These are phyloP conservation scores for Phytophthora idaei DNA, from an alignment of 352 stramenopile species.

Conservation along the genomic window DNA sequence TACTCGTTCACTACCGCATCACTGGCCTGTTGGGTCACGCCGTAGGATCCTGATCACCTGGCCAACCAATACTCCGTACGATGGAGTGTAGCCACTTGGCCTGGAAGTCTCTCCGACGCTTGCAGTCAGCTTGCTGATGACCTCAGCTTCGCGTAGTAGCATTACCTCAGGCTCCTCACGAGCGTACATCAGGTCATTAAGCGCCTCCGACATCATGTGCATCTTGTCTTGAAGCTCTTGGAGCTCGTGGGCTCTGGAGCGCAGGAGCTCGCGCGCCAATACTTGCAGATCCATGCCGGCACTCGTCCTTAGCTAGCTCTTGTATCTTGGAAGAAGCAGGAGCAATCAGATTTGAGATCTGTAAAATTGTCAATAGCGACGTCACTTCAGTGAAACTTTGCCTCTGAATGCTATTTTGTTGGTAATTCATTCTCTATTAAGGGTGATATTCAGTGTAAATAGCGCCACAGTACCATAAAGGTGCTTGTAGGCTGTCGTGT, in stretches of 20 bases:
- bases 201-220: neutral
- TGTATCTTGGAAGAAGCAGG: neutral
- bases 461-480: neutral
- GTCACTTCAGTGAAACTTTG: neutral
- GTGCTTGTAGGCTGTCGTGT: conserved; percentile 1
- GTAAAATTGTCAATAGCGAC: too few relatives aligned
- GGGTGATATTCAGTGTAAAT: neutral
- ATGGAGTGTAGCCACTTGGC: neutral
- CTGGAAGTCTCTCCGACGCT: neutral
- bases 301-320: neutral
- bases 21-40: neutral
- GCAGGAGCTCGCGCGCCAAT: neutral
- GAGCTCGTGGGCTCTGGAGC: neutral
- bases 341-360: too few relatives aligned
- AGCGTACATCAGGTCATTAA: neutral
- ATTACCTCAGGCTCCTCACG: neutral
- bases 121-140: neutral
- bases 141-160: neutral
- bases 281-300: neutral
- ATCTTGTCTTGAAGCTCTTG: neutral
- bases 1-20: neutral
- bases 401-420: neutral
- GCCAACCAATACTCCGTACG: neutral
- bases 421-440: conserved; percentile 2
- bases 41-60: neutral